Evolutionary conservation across 73 alveolate genomes (phyloP).

Genomic region (Paramecium pentaurelia): DNA sequence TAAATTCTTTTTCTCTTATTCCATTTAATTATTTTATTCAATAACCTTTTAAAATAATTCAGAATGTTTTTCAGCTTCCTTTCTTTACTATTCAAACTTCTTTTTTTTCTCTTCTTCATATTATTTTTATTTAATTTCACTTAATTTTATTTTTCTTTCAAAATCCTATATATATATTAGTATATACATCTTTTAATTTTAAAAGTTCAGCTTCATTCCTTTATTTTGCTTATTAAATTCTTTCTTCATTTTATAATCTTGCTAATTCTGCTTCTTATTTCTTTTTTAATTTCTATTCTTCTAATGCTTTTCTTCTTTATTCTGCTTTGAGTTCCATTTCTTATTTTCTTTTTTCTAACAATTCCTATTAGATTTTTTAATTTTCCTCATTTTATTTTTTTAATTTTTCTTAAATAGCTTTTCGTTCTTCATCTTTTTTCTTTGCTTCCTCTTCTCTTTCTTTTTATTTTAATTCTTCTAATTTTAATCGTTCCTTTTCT

Average conservation of each 20-base stretch:
- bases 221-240: slow-evolving; percentile 4
- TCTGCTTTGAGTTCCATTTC: background rate
- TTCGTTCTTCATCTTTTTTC: background rate
- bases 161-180: background rate
- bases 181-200: background rate
- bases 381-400: background rate
- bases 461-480: background rate
- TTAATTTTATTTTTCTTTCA: background rate
- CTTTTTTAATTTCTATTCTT: background rate
- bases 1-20: background rate
- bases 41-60: background rate
- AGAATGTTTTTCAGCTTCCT: slow-evolving; percentile 10
- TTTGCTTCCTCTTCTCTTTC: slow-evolving; percentile 43
- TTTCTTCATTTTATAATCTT: background rate
- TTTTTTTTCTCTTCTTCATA: background rate
- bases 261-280: background rate
- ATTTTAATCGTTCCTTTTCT: slow-evolving; percentile 1
- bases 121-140: background rate
- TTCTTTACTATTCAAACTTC: background rate
- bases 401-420: background rate
- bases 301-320: background rate
- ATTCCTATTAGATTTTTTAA: background rate
- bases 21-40: background rate
- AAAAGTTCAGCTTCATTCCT: background rate
- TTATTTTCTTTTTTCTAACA: background rate